Evolutionary conservation across 257 asterid species (phyloP).

Genomic region (Plantago major): DNA sequence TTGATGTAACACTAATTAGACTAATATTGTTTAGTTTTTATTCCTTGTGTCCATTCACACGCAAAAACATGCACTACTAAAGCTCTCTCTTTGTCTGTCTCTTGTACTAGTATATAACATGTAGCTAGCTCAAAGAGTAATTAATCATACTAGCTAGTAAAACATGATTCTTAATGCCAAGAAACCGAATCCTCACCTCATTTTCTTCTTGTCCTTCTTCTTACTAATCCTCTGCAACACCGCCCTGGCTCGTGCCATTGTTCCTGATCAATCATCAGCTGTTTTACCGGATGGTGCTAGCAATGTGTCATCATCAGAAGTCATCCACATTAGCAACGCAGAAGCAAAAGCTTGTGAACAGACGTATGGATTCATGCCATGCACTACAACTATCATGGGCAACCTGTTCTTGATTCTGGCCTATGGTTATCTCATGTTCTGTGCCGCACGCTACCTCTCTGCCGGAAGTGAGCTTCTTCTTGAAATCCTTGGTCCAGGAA

Average conservation of each 20-base stretch:
- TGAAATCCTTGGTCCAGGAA: slow-evolving; percentile 84
- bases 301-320: slow-evolving; percentile 2
- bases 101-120: too few relatives aligned
- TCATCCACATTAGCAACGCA: slow-evolving; percentile 37
- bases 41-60: too few relatives aligned
- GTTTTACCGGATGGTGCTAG: slow-evolving; percentile 39
- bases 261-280: slow-evolving; percentile 39
- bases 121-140: too few relatives aligned
- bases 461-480: slow-evolving; percentile 83
- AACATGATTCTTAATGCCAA: too few relatives aligned
- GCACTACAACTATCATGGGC: slow-evolving; percentile 66
- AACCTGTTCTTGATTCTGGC: slow-evolving; percentile 60
- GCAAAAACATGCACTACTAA: too few relatives aligned
- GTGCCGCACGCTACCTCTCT: slow-evolving; percentile 73
- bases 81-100: too few relatives aligned
- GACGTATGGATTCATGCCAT: slow-evolving; percentile 86
- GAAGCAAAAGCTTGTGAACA: slow-evolving; percentile 68
- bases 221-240: slow-evolving; percentile 39
- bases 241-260: slow-evolving; percentile 34
- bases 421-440: slow-evolving; percentile 79
- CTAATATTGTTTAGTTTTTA: too few relatives aligned
- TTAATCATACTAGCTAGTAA: too few relatives aligned
- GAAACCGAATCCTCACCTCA: too few relatives aligned
- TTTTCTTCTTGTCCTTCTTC: background rate
- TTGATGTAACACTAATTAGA: too few relatives aligned